Evolutionary conservation across 1,284 basidiomycete species (phyloP), one percentile per base, ranked within the genome.

Genomic region (Ustilago hordei): DNA sequence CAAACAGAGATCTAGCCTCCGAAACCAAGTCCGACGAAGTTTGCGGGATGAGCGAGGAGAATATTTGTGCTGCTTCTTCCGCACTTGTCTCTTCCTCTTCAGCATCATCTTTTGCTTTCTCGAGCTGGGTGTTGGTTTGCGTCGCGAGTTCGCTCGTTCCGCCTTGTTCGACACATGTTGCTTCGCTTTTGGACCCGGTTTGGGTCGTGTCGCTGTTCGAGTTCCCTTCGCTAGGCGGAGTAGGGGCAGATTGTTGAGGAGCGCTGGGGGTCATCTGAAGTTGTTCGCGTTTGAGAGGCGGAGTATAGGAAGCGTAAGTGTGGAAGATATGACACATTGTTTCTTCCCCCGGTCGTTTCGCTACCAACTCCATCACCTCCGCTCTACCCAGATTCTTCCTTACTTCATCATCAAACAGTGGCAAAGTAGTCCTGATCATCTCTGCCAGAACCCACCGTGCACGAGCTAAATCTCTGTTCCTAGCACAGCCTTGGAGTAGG

Each of bases 401-500:
- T 13, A 60, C 53, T 8, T 55, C 64, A 9, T 31, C 41, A 11
- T 74, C 64, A 68, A 81, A 66, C 57, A 81, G 56, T 56, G 69
- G 62, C 64, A 77, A 61, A 58, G 80, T 73, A 35, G 67, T 68
- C 81, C 87, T 87, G 13, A 94, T 90, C 87, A 95, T 91, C 88
- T 98, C 94, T 0, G 93, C 93, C 62, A 99, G 88, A 65, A 98
- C 92, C 95, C 95, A 98, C 68, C 95, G 89, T 8, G 92, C 91
- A 54, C 94, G 89, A 9, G 90, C 88, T 9, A 99, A 86, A 86
- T 98, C 96, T 0, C 94, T 93, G 0, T 91, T 88, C 5, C 94
- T 88, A 85, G 95, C 97, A 57, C 94, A 93, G 0, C 94, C 95
- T 73, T 96, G 93, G 64, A 99, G 87, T 32, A 99, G 86, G 0